Percentiles rank a stretch among this genome's conserved stretches.
Evolutionary conservation across 345 rosid species (phyloP).

Genomic region (Eucalyptus cloeziana): DNA sequence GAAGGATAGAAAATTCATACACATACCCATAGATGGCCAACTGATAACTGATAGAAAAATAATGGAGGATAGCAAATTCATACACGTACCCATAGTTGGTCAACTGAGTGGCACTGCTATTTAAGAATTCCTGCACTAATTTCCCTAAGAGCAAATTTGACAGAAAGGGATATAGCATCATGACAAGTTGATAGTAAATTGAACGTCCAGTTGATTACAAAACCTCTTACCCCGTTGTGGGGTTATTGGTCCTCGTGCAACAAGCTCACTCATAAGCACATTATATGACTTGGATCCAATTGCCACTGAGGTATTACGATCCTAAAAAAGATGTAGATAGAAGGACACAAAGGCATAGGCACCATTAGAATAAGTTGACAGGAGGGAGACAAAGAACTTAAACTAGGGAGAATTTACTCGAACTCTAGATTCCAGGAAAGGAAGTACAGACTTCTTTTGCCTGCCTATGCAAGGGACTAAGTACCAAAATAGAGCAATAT

Average conservation of each 20-base stretch:
- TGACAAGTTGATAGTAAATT: background rate
- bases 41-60: background rate
- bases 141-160: conserved; percentile 41
- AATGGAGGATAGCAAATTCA: background rate
- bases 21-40: background rate
- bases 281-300: conserved; percentile 84
- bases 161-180: background rate
- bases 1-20: background rate
- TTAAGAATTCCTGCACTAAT: conserved; percentile 62
- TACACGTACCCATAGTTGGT: conserved; percentile 45
- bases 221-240: conserved; percentile 46
- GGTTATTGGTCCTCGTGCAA: conserved; percentile 53
- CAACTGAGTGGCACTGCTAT: conserved; percentile 14
- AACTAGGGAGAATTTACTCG: background rate
- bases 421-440: background rate
- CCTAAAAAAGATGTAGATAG: conserved; percentile 18
- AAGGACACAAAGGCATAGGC: background rate
- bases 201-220: background rate
- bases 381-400: background rate
- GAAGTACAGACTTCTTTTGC: background rate
- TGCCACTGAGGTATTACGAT: conserved; percentile 65
- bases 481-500: background rate
- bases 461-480: background rate
- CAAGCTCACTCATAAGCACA: conserved; percentile 76
- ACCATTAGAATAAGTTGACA: background rate